These are phyloP conservation scores for Aspergillus sp. DNA, from an alignment of 2,329 filamentous ascomycete genomes.

Conservation along the genomic window DNA sequence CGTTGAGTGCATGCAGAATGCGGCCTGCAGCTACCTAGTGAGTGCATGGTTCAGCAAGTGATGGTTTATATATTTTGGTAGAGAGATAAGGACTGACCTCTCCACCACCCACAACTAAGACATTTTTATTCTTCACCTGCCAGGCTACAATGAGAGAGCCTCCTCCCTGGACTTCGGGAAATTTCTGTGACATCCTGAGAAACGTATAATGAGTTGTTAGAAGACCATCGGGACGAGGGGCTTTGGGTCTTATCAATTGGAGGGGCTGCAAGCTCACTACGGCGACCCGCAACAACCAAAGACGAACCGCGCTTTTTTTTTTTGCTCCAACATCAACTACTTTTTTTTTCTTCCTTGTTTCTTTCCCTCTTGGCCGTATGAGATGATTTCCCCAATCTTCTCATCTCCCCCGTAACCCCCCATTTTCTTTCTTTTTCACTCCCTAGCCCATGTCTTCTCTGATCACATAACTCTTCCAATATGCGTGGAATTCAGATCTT, in stretches of 20 bases:
- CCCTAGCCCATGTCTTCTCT: conserved; percentile 16
- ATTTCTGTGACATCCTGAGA: conserved; percentile 52
- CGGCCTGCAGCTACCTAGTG: conserved; percentile 90
- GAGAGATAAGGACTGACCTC: conserved; percentile 61
- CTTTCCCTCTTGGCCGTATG: conserved; percentile 14
- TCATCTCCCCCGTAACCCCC: conserved; percentile 6
- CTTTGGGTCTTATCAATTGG: not conserved
- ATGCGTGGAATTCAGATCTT: conserved; percentile 70
- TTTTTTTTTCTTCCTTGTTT: conserved; percentile 13
- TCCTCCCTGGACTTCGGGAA: conserved; percentile 80
- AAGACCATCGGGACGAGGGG: conserved; percentile 13
- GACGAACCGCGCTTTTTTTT: conserved; percentile 9
- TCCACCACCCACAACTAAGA: conserved; percentile 92
- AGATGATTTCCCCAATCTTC: conserved; percentile 8
- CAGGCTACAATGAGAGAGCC: conserved; percentile 93
- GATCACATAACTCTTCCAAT: conserved; percentile 20
- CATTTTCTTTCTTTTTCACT: conserved; percentile 11
- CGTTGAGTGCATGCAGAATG: conserved; percentile 90
- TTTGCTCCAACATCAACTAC: conserved; percentile 3
- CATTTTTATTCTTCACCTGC: conserved; percentile 85
- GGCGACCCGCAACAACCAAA: conserved; percentile 14
- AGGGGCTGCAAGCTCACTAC: conserved; percentile 7
- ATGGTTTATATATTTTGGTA: conserved; percentile 10
- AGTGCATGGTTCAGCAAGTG: not conserved
- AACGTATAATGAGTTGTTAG: not conserved